A percentile compares a stretch with the other conserved stretches of the same genome.
phyloP scores from a whole-genome alignment of 2,329 filamentous ascomycete genomes.

The Talaromyces funiculosus region DNA sequence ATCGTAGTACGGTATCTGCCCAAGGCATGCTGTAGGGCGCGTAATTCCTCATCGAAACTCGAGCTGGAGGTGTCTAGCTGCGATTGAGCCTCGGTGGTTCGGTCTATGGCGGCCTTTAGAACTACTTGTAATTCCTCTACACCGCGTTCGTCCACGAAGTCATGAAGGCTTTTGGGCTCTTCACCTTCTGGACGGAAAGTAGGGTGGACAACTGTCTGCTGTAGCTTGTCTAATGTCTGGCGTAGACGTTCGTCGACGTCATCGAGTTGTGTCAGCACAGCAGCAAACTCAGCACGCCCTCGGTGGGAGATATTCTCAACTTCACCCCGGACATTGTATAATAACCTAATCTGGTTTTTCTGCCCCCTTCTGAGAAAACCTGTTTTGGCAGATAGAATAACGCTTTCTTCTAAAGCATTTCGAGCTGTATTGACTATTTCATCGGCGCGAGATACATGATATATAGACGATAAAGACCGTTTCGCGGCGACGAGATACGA shows the following conservation, averaged over 20 bases:
- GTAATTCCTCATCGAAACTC: constrained; percentile 70
- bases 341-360: constrained; percentile 41
- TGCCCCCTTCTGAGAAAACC: constrained; percentile 63
- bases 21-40: constrained; percentile 57
- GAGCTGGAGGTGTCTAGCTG: constrained; percentile 49
- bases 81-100: constrained; percentile 56
- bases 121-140: constrained; percentile 54
- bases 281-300: constrained; percentile 41
- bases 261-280: constrained; percentile 53
- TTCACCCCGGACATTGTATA: constrained; percentile 40
- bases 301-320: constrained; percentile 39
- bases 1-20: constrained; percentile 35
- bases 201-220: constrained; percentile 54
- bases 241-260: constrained; percentile 53
- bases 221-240: constrained; percentile 50
- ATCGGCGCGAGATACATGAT: constrained; percentile 76
- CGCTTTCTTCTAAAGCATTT: constrained; percentile 68
- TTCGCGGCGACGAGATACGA: constrained; percentile 81
- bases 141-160: constrained; percentile 61
- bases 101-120: constrained; percentile 57
- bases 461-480: constrained; percentile 76
- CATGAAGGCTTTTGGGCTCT: constrained; percentile 54
- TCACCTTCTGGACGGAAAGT: constrained; percentile 48
- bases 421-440: constrained; percentile 76
- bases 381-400: constrained; percentile 64